Conservation (phyloP, 768 basidiomycete genomes). For the Rhizopogon vesiculosus region DNA sequence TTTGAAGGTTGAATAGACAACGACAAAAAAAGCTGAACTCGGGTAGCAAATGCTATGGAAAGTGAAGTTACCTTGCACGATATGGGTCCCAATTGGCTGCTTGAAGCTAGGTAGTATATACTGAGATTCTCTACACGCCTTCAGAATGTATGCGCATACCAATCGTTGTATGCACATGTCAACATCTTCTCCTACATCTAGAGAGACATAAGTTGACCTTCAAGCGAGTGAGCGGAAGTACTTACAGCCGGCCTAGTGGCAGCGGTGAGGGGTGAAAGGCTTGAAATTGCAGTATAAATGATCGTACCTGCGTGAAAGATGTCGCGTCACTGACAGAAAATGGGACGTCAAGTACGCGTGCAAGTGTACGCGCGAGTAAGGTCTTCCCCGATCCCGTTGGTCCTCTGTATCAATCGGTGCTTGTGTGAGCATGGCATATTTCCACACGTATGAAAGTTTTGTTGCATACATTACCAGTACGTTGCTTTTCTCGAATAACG, state of each 20-base stretch:
- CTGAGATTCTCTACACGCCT: slow-evolving; percentile 1
- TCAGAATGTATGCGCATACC: slow-evolving; percentile 28
- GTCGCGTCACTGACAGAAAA: slow-evolving; percentile 95
- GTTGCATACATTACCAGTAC: slow-evolving; percentile 78
- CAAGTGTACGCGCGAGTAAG: slow-evolving; percentile 85
- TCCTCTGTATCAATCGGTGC: slow-evolving; percentile 41
- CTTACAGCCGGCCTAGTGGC: slow-evolving; percentile 65
- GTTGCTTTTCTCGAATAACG: slow-evolving; percentile 92
- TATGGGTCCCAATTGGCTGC: slow-evolving; percentile 86
- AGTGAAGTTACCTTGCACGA: slow-evolving; percentile 61
- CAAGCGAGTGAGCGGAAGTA: slow-evolving; percentile 8
- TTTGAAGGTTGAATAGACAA: slow-evolving; percentile 2
- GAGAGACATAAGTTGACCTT: slow-evolving; percentile 4
- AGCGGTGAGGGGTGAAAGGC: slow-evolving; percentile 4
- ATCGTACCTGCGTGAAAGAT: slow-evolving; percentile 78
- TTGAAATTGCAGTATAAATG: neutral
- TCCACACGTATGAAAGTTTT: neutral
- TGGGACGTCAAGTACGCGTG: slow-evolving; percentile 86
- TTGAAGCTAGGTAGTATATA: slow-evolving; percentile 53
- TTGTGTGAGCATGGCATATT: slow-evolving; percentile 3
- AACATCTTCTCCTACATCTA: slow-evolving; percentile 96
- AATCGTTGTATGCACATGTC: slow-evolving; percentile 87
- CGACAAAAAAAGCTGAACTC: neutral
- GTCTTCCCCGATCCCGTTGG: slow-evolving; percentile 93
- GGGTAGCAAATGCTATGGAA: neutral